phyloP scores from a whole-genome alignment of 2,329 filamentous ascomycete genomes.

The Fusarium virguliforme region DNA sequence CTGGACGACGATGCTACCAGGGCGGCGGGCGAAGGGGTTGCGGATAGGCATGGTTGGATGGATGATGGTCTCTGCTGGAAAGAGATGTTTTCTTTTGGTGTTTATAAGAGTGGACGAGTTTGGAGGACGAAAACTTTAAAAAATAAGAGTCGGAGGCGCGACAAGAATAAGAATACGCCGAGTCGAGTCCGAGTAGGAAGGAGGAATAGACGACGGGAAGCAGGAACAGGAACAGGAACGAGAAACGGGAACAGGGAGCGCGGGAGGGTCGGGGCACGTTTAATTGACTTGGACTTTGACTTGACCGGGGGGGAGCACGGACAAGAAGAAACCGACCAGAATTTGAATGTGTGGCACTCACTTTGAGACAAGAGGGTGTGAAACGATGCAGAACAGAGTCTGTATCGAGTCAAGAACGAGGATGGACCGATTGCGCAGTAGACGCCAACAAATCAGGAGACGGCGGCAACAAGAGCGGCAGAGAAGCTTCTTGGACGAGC shows the following conservation, averaged over 20 bases:
- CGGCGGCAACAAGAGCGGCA: slow-evolving; percentile 12
- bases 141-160: neutral
- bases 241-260: slow-evolving; percentile 23
- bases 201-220: neutral
- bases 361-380: slow-evolving; percentile 31
- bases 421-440: slow-evolving; percentile 28
- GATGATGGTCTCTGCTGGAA: slow-evolving; percentile 23
- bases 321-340: slow-evolving; percentile 23
- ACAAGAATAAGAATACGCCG: slow-evolving; percentile 8
- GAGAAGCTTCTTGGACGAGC: neutral
- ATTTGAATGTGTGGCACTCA: slow-evolving; percentile 1
- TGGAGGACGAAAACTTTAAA: slow-evolving; percentile 13
- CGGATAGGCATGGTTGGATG: slow-evolving; percentile 75
- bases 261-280: slow-evolving; percentile 39
- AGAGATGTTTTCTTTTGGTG: slow-evolving; percentile 15
- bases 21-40: slow-evolving; percentile 78
- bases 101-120: slow-evolving; percentile 25
- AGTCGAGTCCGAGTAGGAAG: slow-evolving; percentile 4
- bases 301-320: slow-evolving; percentile 37
- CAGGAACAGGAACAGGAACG: slow-evolving; percentile 16
- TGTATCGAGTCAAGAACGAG: slow-evolving; percentile 18
- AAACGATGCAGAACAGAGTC: slow-evolving; percentile 30
- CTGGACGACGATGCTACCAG: slow-evolving; percentile 61
- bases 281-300: slow-evolving; percentile 38
- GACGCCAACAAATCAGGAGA: slow-evolving; percentile 24